These are phyloP conservation scores for Eimeria falciformis DNA, from an alignment of 169 alveolate genomes.

Conservation along the genomic window DNA sequence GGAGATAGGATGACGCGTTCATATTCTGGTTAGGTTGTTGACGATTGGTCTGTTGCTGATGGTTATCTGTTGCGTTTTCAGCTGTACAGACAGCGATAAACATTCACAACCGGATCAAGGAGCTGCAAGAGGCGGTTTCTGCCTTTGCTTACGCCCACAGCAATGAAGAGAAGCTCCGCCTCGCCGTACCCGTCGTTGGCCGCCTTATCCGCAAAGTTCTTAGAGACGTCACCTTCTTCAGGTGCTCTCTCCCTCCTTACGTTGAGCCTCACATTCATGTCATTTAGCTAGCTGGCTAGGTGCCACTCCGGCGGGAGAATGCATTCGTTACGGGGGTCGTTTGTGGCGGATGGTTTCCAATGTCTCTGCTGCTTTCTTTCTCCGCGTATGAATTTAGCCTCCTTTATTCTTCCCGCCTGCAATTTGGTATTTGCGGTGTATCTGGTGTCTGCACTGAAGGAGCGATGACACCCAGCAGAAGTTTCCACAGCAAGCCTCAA, in stretches of 20 bases:
- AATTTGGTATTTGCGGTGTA: neutral
- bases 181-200: conserved; percentile 88
- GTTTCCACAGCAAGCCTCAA: neutral
- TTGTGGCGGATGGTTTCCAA: too few relatives aligned
- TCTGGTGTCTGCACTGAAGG: neutral
- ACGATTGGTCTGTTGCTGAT: too few relatives aligned
- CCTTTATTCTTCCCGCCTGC: neutral
- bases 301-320: neutral
- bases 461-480: conserved; percentile 67
- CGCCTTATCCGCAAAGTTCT: conserved; percentile 84
- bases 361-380: neutral
- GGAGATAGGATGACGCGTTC: too few relatives aligned
- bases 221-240: conserved; percentile 86
- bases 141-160: conserved; percentile 49
- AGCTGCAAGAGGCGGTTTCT: conserved; percentile 38
- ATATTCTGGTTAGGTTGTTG: too few relatives aligned
- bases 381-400: too few relatives aligned
- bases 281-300: neutral
- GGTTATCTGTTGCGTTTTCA: neutral
- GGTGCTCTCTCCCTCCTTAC: conserved; percentile 23
- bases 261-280: neutral
- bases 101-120: conserved; percentile 15
- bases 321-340: neutral
- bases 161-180: conserved; percentile 87
- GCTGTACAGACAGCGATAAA: conserved; percentile 31